phyloP scores from a whole-genome alignment of 306 rosid species.

The Pyrus bretschneideri region DNA sequence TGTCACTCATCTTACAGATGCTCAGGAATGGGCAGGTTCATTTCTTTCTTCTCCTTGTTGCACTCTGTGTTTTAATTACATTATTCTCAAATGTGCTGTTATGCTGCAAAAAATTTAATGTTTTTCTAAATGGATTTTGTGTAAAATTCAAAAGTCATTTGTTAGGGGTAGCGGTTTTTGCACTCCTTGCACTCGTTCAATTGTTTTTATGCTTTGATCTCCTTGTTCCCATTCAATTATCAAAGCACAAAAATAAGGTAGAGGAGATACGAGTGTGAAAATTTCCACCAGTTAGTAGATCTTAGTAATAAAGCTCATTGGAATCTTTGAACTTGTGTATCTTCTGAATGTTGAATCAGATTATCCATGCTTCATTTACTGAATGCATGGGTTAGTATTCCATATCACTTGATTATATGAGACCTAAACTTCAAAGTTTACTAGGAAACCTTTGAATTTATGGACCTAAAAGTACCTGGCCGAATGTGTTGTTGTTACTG shows the following conservation, averaged over 20 bases:
- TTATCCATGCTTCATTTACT: not conserved
- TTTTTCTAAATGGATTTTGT: not conserved
- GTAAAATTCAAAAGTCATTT: not conserved
- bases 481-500: not conserved
- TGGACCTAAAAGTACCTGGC: not conserved
- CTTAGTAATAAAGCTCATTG: not conserved
- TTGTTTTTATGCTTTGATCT: not conserved
- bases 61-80: not conserved
- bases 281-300: not conserved
- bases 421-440: not conserved
- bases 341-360: not conserved
- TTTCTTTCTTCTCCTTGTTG: slow-evolving; percentile 12
- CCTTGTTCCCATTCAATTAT: not conserved
- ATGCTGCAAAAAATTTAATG: not conserved
- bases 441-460: not conserved
- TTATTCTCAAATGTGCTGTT: not conserved
- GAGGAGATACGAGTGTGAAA: not conserved
- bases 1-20: slow-evolving; percentile 98
- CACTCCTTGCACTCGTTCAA: not conserved
- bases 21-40: slow-evolving; percentile 99
- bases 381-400: not conserved
- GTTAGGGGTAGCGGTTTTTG: not conserved
- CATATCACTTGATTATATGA: not conserved
- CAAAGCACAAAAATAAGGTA: not conserved
- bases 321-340: not conserved